phyloP scores from a whole-genome alignment of 768 basidiomycete genomes.

The Scleroderma citrinum region DNA sequence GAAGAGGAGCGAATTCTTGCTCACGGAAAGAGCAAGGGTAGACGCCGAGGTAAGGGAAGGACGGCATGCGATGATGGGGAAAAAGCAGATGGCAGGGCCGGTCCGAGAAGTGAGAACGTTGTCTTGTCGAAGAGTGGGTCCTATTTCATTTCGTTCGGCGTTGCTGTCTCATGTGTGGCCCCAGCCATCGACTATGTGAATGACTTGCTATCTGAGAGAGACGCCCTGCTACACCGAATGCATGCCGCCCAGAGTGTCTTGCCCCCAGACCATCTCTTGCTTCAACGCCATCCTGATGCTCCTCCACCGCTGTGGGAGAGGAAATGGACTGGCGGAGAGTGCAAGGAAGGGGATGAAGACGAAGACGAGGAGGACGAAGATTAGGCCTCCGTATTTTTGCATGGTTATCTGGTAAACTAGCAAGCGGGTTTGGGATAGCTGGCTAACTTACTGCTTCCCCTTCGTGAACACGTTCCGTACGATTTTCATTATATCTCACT shows the following conservation, averaged over 20 bases:
- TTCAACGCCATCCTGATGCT: slow-evolving; percentile 25
- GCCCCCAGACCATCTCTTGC: slow-evolving; percentile 55
- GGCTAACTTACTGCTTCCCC: too few relatives aligned
- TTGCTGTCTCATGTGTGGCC: slow-evolving; percentile 2
- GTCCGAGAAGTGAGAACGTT: slow-evolving; percentile 86
- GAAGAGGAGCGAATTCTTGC: slow-evolving; percentile 53
- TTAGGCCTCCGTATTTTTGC: slow-evolving; percentile 8
- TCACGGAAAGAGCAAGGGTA: slow-evolving; percentile 31
- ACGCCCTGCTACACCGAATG: slow-evolving; percentile 51
- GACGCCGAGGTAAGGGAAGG: slow-evolving; percentile 33
- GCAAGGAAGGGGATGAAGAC: slow-evolving; percentile 39
- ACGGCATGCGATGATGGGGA: slow-evolving; percentile 47
- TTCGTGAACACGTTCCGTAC: not conserved
- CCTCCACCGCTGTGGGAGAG: slow-evolving; percentile 65
- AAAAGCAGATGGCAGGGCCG: slow-evolving; percentile 76
- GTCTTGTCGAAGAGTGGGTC: slow-evolving; percentile 80
- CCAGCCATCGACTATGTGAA: slow-evolving; percentile 85
- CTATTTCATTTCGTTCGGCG: not conserved
- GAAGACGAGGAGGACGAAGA: slow-evolving; percentile 47
- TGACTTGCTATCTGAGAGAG: slow-evolving; percentile 55
- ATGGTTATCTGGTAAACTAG: too few relatives aligned
- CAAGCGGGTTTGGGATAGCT: too few relatives aligned
- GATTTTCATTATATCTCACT: slow-evolving; percentile 22
- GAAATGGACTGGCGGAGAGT: slow-evolving; percentile 75
- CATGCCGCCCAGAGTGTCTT: slow-evolving; percentile 52